Percentiles rank a stretch among this genome's conserved stretches.
Conservation (phyloP, 495 filamentous ascomycete species). For the Penicillium manginii region DNA sequence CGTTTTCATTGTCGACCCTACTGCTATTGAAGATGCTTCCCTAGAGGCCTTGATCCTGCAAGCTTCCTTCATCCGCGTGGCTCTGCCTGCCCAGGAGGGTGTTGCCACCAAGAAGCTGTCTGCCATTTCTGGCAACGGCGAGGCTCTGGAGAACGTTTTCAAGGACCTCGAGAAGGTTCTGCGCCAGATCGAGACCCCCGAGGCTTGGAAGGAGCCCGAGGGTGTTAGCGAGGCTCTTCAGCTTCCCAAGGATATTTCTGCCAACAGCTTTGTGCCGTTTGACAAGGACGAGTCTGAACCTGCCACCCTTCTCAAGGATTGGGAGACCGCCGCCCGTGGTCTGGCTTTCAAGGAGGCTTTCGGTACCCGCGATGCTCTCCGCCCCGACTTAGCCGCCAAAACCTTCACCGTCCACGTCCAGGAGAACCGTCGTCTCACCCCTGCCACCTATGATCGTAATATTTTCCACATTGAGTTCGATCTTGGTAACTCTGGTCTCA, state of each 20-base stretch:
- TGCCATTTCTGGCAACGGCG: slow-evolving; percentile 55
- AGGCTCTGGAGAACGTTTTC: slow-evolving; percentile 60
- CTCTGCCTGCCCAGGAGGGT: slow-evolving; percentile 59
- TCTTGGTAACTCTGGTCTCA: slow-evolving; percentile 84
- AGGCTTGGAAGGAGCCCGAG: slow-evolving; percentile 73
- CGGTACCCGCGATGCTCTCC: slow-evolving; percentile 68
- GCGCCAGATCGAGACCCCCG: slow-evolving; percentile 72
- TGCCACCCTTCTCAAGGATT: slow-evolving; percentile 67
- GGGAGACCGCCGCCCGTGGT: slow-evolving; percentile 82
- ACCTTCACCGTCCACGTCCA: slow-evolving; percentile 88
- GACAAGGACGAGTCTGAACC: slow-evolving; percentile 76
- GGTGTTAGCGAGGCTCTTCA: slow-evolving; percentile 53
- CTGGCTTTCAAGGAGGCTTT: slow-evolving; percentile 96
- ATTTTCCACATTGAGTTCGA: slow-evolving; percentile 99
- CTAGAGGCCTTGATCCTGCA: slow-evolving; percentile 66
- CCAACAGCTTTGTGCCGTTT: slow-evolving; percentile 82
- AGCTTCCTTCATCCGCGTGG: slow-evolving; percentile 78
- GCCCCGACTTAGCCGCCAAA: slow-evolving; percentile 84
- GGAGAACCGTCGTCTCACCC: slow-evolving; percentile 92
- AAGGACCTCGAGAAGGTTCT: slow-evolving; percentile 72
- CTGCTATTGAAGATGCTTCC: slow-evolving; percentile 61
- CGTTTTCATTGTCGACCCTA: slow-evolving; percentile 74
- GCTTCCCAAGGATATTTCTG: slow-evolving; percentile 63
- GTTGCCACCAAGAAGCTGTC: slow-evolving; percentile 59
- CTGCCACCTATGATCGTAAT: slow-evolving; percentile 88